These are phyloP conservation scores for Suillus subalutaceus DNA, from an alignment of 768 basidiomycete species.

Conservation along the genomic window DNA sequence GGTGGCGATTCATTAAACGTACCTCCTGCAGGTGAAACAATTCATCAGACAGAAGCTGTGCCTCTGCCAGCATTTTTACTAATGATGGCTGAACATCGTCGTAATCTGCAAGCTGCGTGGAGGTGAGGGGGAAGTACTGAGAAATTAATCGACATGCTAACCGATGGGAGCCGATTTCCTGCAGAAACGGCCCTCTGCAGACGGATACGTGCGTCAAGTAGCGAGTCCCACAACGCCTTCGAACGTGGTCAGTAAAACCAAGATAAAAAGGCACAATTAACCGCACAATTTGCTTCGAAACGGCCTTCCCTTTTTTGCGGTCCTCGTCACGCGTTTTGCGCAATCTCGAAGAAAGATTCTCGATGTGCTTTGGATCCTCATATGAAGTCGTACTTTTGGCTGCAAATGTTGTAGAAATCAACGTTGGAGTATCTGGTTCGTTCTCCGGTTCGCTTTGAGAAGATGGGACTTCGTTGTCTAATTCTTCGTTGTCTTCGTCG, in stretches of 20 bases:
- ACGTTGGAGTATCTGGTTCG: neutral
- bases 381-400: constrained; percentile 18
- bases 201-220: constrained; percentile 90
- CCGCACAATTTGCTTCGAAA: constrained; percentile 81
- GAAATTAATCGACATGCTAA: constrained; percentile 36
- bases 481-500: constrained; percentile 18
- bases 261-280: constrained; percentile 11
- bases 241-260: constrained; percentile 13
- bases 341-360: constrained; percentile 55
- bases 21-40: constrained; percentile 74
- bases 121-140: constrained; percentile 18
- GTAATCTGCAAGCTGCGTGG: constrained; percentile 33
- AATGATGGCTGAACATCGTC: constrained; percentile 49
- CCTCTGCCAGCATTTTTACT: constrained; percentile 60
- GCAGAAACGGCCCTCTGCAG: constrained; percentile 78
- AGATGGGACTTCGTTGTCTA: constrained; percentile 11
- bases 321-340: constrained; percentile 68
- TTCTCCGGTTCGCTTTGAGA: constrained; percentile 18
- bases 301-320: constrained; percentile 79
- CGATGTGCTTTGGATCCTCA: constrained; percentile 17
- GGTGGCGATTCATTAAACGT: constrained; percentile 16
- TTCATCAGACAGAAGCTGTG: constrained; percentile 63
- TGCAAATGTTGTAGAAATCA: constrained; percentile 13
- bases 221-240: constrained; percentile 82
- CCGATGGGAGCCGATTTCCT: constrained; percentile 67